Percentiles rank a stretch among this genome's conserved stretches.
These are phyloP conservation scores for Pelargonium australe DNA, from an alignment of 441 rosid species.

Conservation along the genomic window DNA sequence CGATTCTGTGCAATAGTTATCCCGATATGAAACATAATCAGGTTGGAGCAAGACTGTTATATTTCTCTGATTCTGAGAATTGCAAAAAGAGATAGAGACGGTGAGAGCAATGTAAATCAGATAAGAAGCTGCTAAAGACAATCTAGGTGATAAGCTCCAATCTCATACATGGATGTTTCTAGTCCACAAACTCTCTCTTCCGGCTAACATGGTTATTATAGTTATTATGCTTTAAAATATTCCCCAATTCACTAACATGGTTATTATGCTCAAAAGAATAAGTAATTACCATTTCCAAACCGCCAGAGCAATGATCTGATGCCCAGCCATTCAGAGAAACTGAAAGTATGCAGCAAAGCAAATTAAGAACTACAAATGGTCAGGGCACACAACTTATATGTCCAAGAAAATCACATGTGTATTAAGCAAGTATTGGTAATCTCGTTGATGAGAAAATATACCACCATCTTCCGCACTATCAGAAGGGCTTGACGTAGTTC, in stretches of 20 bases:
- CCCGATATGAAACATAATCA: constrained; percentile 57
- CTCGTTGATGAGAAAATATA: constrained; percentile 22
- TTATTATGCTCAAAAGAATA: constrained; percentile 13
- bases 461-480: constrained; percentile 43
- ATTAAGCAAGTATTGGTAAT: constrained; percentile 14
- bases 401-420: constrained; percentile 6
- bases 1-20: constrained; percentile 38
- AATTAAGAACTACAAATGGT: constrained; percentile 24
- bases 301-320: constrained; percentile 29
- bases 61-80: constrained; percentile 47
- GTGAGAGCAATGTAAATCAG: neutral
- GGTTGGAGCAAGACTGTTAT: constrained; percentile 38
- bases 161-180: neutral
- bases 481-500: constrained; percentile 47
- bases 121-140: neutral
- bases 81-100: constrained; percentile 16
- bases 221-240: neutral
- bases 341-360: constrained; percentile 33
- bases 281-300: constrained; percentile 50
- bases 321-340: constrained; percentile 35
- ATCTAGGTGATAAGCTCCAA: neutral
- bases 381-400: constrained; percentile 9
- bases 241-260: constrained; percentile 2
- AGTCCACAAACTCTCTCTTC: neutral
- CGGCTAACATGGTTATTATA: neutral